Evolutionary conservation across 331 rosid species (phyloP), one percentile per base, ranked within the genome.

Genomic region (Pyracantha coccinea): DNA sequence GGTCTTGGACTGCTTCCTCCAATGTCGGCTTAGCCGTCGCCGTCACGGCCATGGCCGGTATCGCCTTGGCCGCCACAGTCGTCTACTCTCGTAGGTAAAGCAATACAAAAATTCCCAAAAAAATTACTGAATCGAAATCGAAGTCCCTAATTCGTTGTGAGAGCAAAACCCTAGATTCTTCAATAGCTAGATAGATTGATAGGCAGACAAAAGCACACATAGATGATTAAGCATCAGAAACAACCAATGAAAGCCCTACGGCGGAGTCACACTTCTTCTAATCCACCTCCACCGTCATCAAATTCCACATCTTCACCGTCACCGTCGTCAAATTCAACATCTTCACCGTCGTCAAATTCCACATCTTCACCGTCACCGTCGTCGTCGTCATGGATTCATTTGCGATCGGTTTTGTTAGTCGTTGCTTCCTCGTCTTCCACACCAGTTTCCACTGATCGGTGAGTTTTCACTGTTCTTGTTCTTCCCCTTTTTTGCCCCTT

Each of bases 391-490:
- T 93, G 98, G 98, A 85, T 93, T 89, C 98, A 86, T 81, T 75
- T 93, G 89, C 93, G 97, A 85, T 93, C 97, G 89, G 92, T 91
- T 84, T 80, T 93, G 74, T 88, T 93, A 79, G 93, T 93, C 72
- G 97, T 91, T 74, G 81, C 86, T 81, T 89, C 96, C 54, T 77
- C 81, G 76, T 69, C 76, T 78, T 91, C 97, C 77, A 89, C 91
- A 80, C 93, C 97, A 81, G 92, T 91, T 84, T 75, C 78, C 72
- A 78, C 93, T 81, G 97, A 93, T 93, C 98, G 93, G 96, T 91
- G 89, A 89, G 96, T 89, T 41, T 58, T 32, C 74, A 75, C 70
- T 72, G 44, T 15, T 59, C 77, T 66, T 71, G 77, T 17, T 63
- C 50, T 65, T 67, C 65, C 75, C 54, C 57, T 15, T 29, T 1